Base-by-base conservation (phyloP, 768 basidiomycete genomes). In the Chalciporus chontae region DNA sequence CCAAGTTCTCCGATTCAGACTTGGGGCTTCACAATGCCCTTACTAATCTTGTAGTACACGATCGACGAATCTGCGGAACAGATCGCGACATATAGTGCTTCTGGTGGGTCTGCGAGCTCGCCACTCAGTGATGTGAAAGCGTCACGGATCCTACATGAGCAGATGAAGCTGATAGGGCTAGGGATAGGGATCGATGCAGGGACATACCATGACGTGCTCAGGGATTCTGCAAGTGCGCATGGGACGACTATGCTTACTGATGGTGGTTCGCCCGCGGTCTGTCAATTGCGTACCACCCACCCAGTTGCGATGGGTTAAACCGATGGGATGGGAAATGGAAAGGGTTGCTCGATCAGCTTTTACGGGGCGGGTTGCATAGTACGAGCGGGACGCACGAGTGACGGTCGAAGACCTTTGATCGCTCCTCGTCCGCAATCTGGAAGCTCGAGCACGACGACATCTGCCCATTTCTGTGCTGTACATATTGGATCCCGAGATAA, bases 11-110 rank as follows among this genome's bases (percentile, higher is more conserved):
- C 18, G 3, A 18, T 36, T 69, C 57, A 87, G 40, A 86, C 69
- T 10, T 77, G 72, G 21, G 86, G 88, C 58, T 90, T 90, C 52
- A 83, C 80, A 27, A 91, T 85, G 48, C 87, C 89, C 43, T 77
- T 74, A 61, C 83, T 85, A 51, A 91, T 74, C 59, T 87, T 88
- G 69, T 91, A 91, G 66, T 91, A 91, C 45, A 91, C 89, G 40
- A 86, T 84, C 8, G 89, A 90, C 10, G 89, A 83, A 58, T 91
- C 89, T 44, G 86, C 81, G 0, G 84, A 78, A 39, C 81, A 83
- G 48, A 90, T 84, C 11, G 84, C 89, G 26, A 91, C 65, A 58
- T 79, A 85, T 41, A 90, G 66, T 46, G 79, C 73, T 34, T 72
- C 64, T 11, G 76, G 75, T 9, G 47, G 10, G 9, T 47, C 46